phyloP scores from a whole-genome alignment of 225 moss, liverwort and hornwort genomes.

The Polytrichum formosum region DNA sequence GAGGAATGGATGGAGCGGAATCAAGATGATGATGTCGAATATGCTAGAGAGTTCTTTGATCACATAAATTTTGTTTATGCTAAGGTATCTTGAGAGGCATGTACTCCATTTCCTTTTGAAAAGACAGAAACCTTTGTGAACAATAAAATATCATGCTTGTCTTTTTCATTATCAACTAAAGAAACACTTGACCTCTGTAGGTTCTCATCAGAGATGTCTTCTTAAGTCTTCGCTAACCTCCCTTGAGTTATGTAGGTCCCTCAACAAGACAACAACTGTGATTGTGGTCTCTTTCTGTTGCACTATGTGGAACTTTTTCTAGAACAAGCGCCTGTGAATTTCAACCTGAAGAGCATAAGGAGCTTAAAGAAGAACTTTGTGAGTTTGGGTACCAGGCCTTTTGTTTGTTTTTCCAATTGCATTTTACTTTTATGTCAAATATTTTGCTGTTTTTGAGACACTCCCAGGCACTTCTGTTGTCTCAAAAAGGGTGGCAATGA shows the following conservation, averaged over 20 bases:
- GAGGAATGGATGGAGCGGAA: constrained; percentile 58
- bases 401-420: background rate
- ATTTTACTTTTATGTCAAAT: background rate
- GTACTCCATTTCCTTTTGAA: background rate
- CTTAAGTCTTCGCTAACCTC: background rate
- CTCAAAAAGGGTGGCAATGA: background rate
- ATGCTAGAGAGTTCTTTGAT: constrained; percentile 31
- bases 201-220: too few species aligned
- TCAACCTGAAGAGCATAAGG: constrained; percentile 35
- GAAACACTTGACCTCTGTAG: too few species aligned
- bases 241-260: constrained; percentile 37
- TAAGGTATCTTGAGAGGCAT: constrained; percentile 33
- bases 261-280: constrained; percentile 56
- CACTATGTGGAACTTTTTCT: constrained; percentile 67
- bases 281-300: constrained; percentile 62
- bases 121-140: too few species aligned
- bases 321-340: constrained; percentile 36
- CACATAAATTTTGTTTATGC: constrained; percentile 40
- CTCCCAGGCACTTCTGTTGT: too few species aligned
- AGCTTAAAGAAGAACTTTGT: constrained; percentile 35
- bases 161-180: too few species aligned
- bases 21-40: constrained; percentile 17
- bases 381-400: constrained; percentile 18
- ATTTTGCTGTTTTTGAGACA: background rate
- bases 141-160: too few species aligned